Evolutionary conservation across 768 basidiomycete genomes (phyloP).

Genomic region (Pisolithus albus): DNA sequence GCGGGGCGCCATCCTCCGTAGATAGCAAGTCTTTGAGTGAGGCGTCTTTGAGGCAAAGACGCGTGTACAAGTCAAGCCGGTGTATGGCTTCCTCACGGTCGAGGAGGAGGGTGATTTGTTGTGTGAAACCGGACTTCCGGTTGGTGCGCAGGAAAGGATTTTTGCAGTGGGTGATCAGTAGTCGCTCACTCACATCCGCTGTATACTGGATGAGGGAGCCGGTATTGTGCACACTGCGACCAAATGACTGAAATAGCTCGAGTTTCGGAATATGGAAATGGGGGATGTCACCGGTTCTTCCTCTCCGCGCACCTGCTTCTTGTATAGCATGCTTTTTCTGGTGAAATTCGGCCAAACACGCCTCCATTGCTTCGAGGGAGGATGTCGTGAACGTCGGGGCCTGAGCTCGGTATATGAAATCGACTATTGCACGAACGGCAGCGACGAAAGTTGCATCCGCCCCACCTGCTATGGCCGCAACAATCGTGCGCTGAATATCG

Average conservation of each 20-base stretch:
- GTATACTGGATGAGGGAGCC: conserved; percentile 22
- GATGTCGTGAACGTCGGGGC: conserved; percentile 5
- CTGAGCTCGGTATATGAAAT: conserved; percentile 24
- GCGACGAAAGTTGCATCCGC: not conserved
- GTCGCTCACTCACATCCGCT: conserved; percentile 21
- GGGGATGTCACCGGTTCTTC: not conserved
- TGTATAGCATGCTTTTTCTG: conserved; percentile 10
- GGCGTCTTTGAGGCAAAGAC: no score
- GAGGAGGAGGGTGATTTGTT: conserved; percentile 15
- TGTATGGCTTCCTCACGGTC: conserved; percentile 5
- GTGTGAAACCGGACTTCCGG: conserved; percentile 18
- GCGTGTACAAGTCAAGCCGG: conserved; percentile 1
- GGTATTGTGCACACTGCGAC: conserved; percentile 5
- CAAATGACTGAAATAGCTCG: conserved; percentile 9
- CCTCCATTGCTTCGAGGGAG: conserved; percentile 5
- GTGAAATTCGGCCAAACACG: conserved; percentile 9
- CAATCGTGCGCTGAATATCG: conserved; percentile 30
- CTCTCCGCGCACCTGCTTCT: conserved; percentile 1
- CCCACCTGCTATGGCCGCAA: conserved; percentile 9
- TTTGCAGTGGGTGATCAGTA: conserved; percentile 26
- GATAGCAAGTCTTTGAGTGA: no score
- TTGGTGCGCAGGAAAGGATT: conserved; percentile 18
- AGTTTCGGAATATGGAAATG: conserved; percentile 23
- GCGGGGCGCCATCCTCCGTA: not conserved
- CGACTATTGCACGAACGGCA: conserved; percentile 9